Base-by-base conservation (phyloP, 1,284 basidiomycete species). In the Tetrapyrgos nigripes region DNA sequence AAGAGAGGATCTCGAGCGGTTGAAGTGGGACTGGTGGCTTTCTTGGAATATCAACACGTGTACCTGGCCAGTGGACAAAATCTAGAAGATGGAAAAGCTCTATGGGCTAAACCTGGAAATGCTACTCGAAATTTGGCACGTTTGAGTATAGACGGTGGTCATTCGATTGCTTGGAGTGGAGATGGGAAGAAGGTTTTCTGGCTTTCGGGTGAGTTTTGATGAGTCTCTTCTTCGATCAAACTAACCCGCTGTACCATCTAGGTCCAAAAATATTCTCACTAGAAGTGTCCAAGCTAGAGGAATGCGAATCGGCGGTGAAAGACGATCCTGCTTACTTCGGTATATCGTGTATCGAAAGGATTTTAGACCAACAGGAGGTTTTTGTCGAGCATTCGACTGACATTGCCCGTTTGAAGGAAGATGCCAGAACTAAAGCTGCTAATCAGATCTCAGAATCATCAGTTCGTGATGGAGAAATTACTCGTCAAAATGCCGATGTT, bases 81-180 rank as follows among this genome's bases (percentile, higher is more conserved):
- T 5, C 69, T 83, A 24, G 62, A 73, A 2, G 77, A 76, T 21
- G 76, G 78, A 23, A 74, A 79, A 1, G 70, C 31, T 11, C 21
- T 60, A 53, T 91, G 87, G 87, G 86, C 86, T 53, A 88, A 85
- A 66, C 89, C 89, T 2, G 84, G 79, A 1, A 87, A 86, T 62
- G 82, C 86, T 4, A 87, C 87, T 8, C 77, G 77, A 46, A 84
- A 83, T 3, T 67, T 91, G 50, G 79, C 80, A 6, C 79, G 88
- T 47, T 61, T 91, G 58, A 89, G 88, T 65, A 66, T 87, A 58
- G 87, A 91, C 67, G 89, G 89, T 19, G 89, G 89, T 0, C 89
- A 91, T 66, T 84, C 86, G 68, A 66, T 91, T 35, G 77, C 82
- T 2, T 87, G 83, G 76, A 86, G 82, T 54, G 67, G 80, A 17